A percentile compares a stretch with the other conserved stretches of the same genome.
Conservation (phyloP, 371 early-diverging fungal genomes). For the Mortierella sp. region DNA sequence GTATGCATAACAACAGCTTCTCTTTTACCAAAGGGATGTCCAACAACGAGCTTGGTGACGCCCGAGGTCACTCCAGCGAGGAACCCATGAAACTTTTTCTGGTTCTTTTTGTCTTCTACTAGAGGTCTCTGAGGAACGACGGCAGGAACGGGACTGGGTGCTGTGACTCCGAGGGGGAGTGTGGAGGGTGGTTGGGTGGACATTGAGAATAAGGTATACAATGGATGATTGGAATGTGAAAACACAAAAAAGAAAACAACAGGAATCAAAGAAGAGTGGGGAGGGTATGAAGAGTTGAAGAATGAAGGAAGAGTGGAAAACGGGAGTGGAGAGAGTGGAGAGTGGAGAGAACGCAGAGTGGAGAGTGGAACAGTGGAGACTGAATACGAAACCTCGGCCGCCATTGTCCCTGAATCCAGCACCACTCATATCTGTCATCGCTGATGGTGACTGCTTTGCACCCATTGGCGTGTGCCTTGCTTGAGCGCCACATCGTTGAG, state of each 20-base stretch:
- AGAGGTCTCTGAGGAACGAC: conserved; percentile 1
- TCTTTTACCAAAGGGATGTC: conserved; percentile 84
- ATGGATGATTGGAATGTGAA: conserved; percentile 2
- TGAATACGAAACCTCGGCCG: too few species aligned
- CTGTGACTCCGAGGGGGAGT: background rate
- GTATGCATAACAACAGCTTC: too few species aligned
- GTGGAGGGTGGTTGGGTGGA: conserved; percentile 11
- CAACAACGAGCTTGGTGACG: conserved; percentile 82
- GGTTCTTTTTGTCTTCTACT: conserved; percentile 37
- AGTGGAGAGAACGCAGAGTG: background rate
- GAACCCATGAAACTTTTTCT: conserved; percentile 78
- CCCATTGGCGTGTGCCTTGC: too few species aligned
- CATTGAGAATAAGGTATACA: conserved; percentile 18
- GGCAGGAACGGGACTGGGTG: conserved; percentile 2
- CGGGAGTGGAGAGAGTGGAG: conserved; percentile 1
- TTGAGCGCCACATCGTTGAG: too few species aligned
- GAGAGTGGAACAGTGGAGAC: too few species aligned
- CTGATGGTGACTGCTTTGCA: too few species aligned
- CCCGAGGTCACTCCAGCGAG: conserved; percentile 85
- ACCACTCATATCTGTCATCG: too few species aligned
- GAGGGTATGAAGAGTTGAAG: background rate
- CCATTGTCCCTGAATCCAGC: background rate
- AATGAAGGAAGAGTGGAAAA: background rate
- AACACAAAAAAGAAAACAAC: background rate
- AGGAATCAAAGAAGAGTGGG: background rate